phyloP scores from a whole-genome alignment of 176 grass and related monocot species.

The Tillandsia fasciculata region DNA sequence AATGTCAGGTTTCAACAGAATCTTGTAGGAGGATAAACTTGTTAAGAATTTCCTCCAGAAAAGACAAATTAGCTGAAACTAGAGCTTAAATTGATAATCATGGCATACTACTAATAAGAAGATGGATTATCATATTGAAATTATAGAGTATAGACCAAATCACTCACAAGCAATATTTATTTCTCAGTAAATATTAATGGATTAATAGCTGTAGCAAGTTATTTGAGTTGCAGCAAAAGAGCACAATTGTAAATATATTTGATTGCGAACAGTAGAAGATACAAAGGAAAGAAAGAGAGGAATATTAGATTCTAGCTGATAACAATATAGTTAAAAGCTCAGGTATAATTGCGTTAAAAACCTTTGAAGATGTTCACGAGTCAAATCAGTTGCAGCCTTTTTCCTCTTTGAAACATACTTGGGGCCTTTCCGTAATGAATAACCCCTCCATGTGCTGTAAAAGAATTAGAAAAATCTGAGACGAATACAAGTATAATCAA shows the following conservation, averaged over 20 bases:
- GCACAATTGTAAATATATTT: neutral
- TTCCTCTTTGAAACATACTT: constrained; percentile 84
- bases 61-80: too few species aligned
- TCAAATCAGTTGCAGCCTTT: constrained; percentile 82
- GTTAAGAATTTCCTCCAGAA: too few species aligned
- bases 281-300: too few species aligned
- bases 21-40: too few species aligned
- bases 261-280: neutral
- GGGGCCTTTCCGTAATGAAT: constrained; percentile 75
- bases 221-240: neutral
- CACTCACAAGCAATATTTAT: too few species aligned
- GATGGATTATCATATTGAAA: too few species aligned
- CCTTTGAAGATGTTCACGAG: constrained; percentile 78
- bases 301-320: neutral
- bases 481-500: neutral
- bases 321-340: neutral
- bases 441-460: constrained; percentile 58
- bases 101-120: too few species aligned
- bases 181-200: too few species aligned
- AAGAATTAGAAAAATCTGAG: constrained; percentile 4
- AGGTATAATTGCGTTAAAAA: constrained; percentile 25
- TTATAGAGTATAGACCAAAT: too few species aligned
- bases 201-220: neutral
- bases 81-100: too few species aligned
- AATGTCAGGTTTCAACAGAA: too few species aligned